Evolutionary conservation across 306 rosid genomes (phyloP).

Genomic region (Ormosia semicastrata): DNA sequence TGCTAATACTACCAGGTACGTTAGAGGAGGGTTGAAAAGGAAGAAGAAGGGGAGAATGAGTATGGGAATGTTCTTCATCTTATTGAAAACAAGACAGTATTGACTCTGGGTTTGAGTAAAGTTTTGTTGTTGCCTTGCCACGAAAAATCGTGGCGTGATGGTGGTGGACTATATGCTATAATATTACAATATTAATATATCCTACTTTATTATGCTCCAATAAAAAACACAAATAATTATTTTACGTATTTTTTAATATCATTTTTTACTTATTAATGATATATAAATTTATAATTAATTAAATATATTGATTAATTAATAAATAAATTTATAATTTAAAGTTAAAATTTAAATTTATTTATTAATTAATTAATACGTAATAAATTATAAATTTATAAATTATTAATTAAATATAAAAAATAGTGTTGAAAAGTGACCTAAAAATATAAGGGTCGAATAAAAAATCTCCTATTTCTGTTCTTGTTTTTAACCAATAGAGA

Average conservation of each 20-base stretch:
- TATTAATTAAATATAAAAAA: too few species aligned
- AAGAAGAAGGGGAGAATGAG: constrained; percentile 6
- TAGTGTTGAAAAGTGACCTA: too few species aligned
- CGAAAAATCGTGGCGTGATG: neutral
- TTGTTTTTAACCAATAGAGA: neutral
- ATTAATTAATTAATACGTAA: too few species aligned
- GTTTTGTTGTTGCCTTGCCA: neutral
- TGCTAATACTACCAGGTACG: neutral
- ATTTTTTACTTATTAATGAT: too few species aligned
- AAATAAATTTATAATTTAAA: too few species aligned
- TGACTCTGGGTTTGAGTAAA: constrained; percentile 4
- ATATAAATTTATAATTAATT: too few species aligned
- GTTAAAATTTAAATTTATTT: too few species aligned
- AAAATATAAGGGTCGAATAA: too few species aligned
- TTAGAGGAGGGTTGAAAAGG: constrained; percentile 23
- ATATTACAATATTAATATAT: neutral
- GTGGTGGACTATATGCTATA: neutral
- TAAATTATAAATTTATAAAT: too few species aligned
- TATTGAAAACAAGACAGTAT: neutral
- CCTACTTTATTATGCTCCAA: neutral
- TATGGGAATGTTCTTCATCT: constrained; percentile 35
- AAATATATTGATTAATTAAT: too few species aligned
- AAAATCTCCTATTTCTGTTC: neutral
- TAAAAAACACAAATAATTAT: too few species aligned
- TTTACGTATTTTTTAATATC: too few species aligned